A percentile compares a stretch with the other conserved stretches of the same genome.
phyloP scores from a whole-genome alignment of 31 red algal species.

The Bonnemaisonia californica region DNA sequence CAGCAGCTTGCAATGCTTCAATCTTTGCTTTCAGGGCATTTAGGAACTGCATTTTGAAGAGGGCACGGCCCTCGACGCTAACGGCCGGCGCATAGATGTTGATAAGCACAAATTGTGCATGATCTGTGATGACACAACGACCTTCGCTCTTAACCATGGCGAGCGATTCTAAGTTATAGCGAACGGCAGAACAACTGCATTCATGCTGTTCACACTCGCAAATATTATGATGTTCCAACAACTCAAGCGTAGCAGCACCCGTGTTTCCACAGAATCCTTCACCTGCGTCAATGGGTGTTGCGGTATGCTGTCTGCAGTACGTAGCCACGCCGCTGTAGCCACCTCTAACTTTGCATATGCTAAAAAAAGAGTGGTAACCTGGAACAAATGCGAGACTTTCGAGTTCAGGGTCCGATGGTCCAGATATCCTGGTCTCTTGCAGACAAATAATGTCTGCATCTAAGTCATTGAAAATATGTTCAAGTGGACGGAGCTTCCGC shows the following conservation, averaged over 20 bases:
- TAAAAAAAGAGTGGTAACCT: constrained; percentile 71
- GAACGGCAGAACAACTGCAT: constrained; percentile 2
- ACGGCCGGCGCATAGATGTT: constrained; percentile 71
- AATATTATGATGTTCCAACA: neutral
- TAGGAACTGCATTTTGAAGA: constrained; percentile 59
- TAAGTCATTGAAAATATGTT: constrained; percentile 25
- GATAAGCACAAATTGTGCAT: constrained; percentile 49
- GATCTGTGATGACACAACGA: constrained; percentile 63
- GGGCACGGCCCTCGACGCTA: constrained; percentile 18
- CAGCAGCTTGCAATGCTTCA: constrained; percentile 32
- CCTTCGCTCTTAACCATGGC: constrained; percentile 46
- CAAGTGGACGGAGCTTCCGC: constrained; percentile 43
- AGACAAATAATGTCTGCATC: constrained; percentile 73
- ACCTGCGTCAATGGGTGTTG: constrained; percentile 45
- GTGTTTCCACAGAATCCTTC: constrained; percentile 41
- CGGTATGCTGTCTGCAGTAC: constrained; percentile 40
- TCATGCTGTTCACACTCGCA: neutral
- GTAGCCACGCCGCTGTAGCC: constrained; percentile 42
- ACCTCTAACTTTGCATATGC: constrained; percentile 39
- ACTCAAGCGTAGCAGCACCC: constrained; percentile 13
- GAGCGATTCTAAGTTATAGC: constrained; percentile 7
- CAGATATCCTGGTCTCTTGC: constrained; percentile 66
- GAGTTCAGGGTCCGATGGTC: constrained; percentile 33
- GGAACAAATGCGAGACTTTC: constrained; percentile 56
- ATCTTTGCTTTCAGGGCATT: constrained; percentile 50